phyloP scores from a whole-genome alignment of 371 early-diverging fungal genomes.

The Rhizomucor miehei region DNA sequence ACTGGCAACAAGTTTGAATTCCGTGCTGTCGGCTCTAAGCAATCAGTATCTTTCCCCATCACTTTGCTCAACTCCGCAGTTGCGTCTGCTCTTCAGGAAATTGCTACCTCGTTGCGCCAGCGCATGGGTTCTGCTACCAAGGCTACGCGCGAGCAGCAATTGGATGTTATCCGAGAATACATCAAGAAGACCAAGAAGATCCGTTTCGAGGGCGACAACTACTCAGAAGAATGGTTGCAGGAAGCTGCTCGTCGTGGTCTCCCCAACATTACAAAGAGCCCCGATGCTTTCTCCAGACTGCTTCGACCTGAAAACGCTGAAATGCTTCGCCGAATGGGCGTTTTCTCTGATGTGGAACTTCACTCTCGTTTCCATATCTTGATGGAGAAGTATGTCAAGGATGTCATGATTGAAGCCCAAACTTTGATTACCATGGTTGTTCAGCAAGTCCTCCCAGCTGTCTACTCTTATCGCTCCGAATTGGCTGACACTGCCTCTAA shows the following conservation, averaged over 20 bases:
- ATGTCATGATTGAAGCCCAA: conserved; percentile 91
- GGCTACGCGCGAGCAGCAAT: conserved; percentile 83
- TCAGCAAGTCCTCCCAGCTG: conserved; percentile 87
- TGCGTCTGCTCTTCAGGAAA: conserved; percentile 75
- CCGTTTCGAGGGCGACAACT: conserved; percentile 97
- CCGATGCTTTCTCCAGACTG: conserved; percentile 85
- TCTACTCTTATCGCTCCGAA: conserved; percentile 83
- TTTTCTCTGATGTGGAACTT: conserved; percentile 87
- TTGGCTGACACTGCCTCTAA: conserved; percentile 75
- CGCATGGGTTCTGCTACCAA: conserved; percentile 77
- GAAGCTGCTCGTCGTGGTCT: conserved; percentile 89
- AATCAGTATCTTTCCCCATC: conserved; percentile 95
- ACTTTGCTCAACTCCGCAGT: conserved; percentile 92
- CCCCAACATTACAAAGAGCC: conserved; percentile 86
- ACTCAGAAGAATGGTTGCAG: conserved; percentile 76
- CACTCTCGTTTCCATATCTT: conserved; percentile 92
- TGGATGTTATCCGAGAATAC: conserved; percentile 82
- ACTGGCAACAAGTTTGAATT: conserved; percentile 99
- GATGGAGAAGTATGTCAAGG: conserved; percentile 94
- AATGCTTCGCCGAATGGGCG: conserved; percentile 77
- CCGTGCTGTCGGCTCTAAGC: conserved; percentile 98
- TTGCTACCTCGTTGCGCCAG: conserved; percentile 68
- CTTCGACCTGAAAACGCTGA: conserved; percentile 65
- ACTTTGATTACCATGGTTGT: conserved; percentile 82
- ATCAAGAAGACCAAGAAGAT: conserved; percentile 81